Evolutionary conservation across 2,329 filamentous ascomycete genomes (phyloP).

Genomic region (Colletotrichum tropicale): DNA sequence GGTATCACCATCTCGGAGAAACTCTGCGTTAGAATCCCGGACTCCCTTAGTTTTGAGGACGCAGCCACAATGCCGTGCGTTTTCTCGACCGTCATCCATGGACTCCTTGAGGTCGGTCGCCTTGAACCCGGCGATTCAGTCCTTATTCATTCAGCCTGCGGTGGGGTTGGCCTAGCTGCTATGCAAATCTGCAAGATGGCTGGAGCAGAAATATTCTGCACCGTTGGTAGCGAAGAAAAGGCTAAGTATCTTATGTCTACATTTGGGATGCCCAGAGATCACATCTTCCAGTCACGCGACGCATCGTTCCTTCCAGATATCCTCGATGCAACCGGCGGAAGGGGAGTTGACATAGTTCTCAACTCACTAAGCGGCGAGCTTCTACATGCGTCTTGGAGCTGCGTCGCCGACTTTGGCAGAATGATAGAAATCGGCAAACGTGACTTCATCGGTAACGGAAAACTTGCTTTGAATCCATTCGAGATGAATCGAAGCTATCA

Average conservation of each 20-base stretch:
- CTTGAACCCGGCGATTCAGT: slow-evolving; percentile 27
- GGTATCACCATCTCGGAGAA: not conserved
- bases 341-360: slow-evolving; percentile 34
- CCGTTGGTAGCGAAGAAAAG: slow-evolving; percentile 35
- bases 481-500: slow-evolving; percentile 30
- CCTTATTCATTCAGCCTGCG: slow-evolving; percentile 31
- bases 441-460: slow-evolving; percentile 40
- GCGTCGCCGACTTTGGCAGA: slow-evolving; percentile 41
- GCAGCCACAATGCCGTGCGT: slow-evolving; percentile 39
- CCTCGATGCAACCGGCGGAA: slow-evolving; percentile 23
- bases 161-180: slow-evolving; percentile 30
- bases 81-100: slow-evolving; percentile 35
- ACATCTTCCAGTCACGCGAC: slow-evolving; percentile 34
- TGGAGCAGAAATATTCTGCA: slow-evolving; percentile 38
- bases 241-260: slow-evolving; percentile 25
- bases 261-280: slow-evolving; percentile 30
- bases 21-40: slow-evolving; percentile 35
- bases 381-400: slow-evolving; percentile 41
- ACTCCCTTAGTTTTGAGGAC: slow-evolving; percentile 34
- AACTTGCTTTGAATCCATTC: slow-evolving; percentile 41
- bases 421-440: slow-evolving; percentile 47
- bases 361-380: slow-evolving; percentile 41
- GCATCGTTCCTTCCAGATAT: slow-evolving; percentile 30
- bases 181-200: slow-evolving; percentile 29
- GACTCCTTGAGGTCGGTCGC: slow-evolving; percentile 32